Percentiles rank a stretch among this genome's conserved stretches.
phyloP scores from a whole-genome alignment of 2,329 filamentous ascomycete genomes.

The Colletotrichum navitas region DNA sequence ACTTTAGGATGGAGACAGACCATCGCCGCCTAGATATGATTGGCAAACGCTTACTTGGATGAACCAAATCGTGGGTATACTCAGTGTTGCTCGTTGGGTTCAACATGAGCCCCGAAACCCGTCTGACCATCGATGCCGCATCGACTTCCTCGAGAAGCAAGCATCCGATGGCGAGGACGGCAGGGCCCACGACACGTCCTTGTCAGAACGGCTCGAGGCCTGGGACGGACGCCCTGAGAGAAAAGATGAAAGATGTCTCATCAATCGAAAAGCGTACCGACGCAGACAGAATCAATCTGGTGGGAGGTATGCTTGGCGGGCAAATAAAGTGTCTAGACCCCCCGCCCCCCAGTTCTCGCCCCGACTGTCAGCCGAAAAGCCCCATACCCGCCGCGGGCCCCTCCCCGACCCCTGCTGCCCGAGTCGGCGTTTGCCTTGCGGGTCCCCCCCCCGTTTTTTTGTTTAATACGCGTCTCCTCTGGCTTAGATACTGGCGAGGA shows the following conservation, averaged over 20 bases:
- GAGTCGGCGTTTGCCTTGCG: background rate
- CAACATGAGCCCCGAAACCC: background rate
- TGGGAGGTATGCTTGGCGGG: too few relatives aligned
- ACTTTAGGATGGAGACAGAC: background rate
- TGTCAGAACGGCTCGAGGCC: too few relatives aligned
- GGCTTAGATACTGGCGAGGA: background rate
- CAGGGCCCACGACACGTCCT: too few relatives aligned
- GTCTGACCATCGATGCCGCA: background rate
- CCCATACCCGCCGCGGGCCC: background rate
- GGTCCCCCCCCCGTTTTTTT: background rate
- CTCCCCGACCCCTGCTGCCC: background rate
- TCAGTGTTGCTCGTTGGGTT: background rate
- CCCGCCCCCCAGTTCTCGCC: background rate
- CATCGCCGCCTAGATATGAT: background rate
- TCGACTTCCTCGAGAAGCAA: background rate
- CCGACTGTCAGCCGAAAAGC: background rate
- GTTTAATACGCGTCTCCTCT: background rate
- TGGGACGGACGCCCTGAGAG: too few relatives aligned
- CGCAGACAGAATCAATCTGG: too few relatives aligned
- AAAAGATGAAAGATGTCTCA: too few relatives aligned
- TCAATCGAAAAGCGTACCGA: too few relatives aligned
- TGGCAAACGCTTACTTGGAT: background rate
- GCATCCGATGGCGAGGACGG: background rate
- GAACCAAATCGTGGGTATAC: background rate
- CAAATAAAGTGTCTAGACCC: background rate